phyloP scores from a whole-genome alignment of 148 eudicot genomes.

The Gaultheria prostrata region DNA sequence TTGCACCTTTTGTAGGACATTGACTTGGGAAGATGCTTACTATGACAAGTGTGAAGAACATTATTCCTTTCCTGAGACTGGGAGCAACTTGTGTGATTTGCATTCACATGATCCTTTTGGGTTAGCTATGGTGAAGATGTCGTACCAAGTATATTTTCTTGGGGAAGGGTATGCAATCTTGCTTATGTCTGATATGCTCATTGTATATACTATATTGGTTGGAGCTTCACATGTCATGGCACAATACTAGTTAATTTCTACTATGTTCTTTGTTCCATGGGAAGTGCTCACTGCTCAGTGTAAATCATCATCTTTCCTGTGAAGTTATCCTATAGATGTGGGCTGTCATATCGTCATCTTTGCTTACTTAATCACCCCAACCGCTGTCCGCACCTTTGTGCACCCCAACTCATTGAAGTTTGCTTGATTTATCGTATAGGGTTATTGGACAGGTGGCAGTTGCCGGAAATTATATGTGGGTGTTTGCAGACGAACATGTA shows the following conservation, averaged over 20 bases:
- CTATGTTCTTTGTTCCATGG: not conserved
- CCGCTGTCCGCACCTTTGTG: not conserved
- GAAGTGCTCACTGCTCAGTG: not conserved
- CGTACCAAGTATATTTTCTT: constrained; percentile 66
- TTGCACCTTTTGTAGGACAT: constrained; percentile 50
- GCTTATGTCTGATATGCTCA: not conserved
- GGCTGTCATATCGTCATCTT: not conserved
- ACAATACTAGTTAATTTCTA: not conserved
- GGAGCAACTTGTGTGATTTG: constrained; percentile 39
- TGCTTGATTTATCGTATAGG: constrained; percentile 37
- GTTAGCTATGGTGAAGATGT: constrained; percentile 81
- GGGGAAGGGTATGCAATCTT: constrained; percentile 78
- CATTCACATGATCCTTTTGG: constrained; percentile 62
- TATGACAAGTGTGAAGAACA: constrained; percentile 41
- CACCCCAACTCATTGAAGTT: not conserved
- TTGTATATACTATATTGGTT: not conserved
- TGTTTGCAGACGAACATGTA: constrained; percentile 41
- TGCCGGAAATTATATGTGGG: constrained; percentile 82
- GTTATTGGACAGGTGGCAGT: constrained; percentile 77
- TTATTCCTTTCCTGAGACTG: constrained; percentile 25
- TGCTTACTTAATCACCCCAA: not conserved
- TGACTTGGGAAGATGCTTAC: constrained; percentile 87
- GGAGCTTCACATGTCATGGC: not conserved
- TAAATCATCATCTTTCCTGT: not conserved
- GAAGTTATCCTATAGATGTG: not conserved